Percentiles rank a stretch among this genome's conserved stretches.
Conservation (phyloP, 129 eudicot genomes). For the Flaveria bidentis region DNA sequence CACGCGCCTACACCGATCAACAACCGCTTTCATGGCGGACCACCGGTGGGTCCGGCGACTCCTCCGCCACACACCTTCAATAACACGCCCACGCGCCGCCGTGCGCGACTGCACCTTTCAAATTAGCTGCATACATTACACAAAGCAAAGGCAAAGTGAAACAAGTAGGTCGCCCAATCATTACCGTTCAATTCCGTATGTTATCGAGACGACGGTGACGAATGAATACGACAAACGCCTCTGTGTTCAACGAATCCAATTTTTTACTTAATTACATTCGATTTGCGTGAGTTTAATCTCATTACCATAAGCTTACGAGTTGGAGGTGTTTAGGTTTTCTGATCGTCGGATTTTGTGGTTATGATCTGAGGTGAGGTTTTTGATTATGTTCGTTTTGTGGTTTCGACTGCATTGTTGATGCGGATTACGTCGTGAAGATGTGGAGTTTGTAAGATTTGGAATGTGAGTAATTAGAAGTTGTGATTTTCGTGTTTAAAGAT, state of each 20-base stretch:
- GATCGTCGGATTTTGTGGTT: constrained; percentile 7
- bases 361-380: constrained; percentile 26
- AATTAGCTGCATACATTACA: constrained; percentile 26
- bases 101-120: not conserved
- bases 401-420: not conserved
- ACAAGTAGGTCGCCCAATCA: constrained; percentile 30
- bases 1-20: constrained; percentile 28
- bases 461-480: not conserved
- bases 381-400: not conserved
- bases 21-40: not conserved
- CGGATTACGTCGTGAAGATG: not conserved
- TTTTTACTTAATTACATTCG: not conserved
- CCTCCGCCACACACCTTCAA: constrained; percentile 2
- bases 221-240: constrained; percentile 13
- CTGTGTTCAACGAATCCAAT: not conserved
- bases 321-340: constrained; percentile 19
- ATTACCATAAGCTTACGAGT: not conserved
- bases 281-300: too few relatives aligned
- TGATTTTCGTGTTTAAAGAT: not conserved
- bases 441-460: not conserved
- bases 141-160: constrained; percentile 36
- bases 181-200: constrained; percentile 26
- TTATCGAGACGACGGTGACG: constrained; percentile 18
- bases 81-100: constrained; percentile 27
- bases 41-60: constrained; percentile 20